These are phyloP conservation scores for Gracilaria gracilis DNA, from an alignment of 23 red algal genomes.

Conservation along the genomic window DNA sequence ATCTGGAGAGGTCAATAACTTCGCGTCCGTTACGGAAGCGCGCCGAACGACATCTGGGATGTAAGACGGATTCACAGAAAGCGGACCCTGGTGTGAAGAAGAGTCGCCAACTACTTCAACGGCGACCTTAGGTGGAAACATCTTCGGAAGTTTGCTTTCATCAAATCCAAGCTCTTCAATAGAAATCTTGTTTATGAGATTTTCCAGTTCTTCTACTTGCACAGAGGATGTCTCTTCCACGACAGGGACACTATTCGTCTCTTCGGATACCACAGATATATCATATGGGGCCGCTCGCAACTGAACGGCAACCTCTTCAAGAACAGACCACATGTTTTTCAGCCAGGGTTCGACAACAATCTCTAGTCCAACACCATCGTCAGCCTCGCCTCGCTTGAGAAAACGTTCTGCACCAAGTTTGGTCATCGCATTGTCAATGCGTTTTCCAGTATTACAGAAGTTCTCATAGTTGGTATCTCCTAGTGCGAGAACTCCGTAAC, in stretches of 20 bases:
- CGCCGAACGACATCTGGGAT: constrained; percentile 31
- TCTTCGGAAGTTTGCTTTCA: constrained; percentile 39
- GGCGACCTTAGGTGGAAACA: constrained; percentile 41
- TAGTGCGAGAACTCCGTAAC: constrained; percentile 78
- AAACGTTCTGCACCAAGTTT: constrained; percentile 74
- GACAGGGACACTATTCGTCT: background rate
- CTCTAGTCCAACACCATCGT: constrained; percentile 83
- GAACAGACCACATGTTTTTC: constrained; percentile 30
- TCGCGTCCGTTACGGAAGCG: constrained; percentile 36
- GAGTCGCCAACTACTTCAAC: constrained; percentile 8
- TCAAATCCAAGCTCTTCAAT: constrained; percentile 66
- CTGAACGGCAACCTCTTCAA: constrained; percentile 3
- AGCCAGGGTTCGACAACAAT: constrained; percentile 84
- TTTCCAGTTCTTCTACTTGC: constrained; percentile 7
- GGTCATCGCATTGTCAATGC: constrained; percentile 65
- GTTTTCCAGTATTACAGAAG: constrained; percentile 82
- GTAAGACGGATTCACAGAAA: constrained; percentile 40
- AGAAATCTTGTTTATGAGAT: constrained; percentile 38
- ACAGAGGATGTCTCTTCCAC: background rate
- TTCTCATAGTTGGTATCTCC: constrained; percentile 95
- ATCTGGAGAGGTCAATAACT: constrained; percentile 50
- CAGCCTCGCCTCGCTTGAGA: constrained; percentile 71
- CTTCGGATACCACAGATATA: background rate
- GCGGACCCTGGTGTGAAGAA: background rate
- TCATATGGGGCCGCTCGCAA: background rate